Evolutionary conservation across 495 filamentous ascomycete genomes (phyloP).

Genomic region (Daldinia loculata): DNA sequence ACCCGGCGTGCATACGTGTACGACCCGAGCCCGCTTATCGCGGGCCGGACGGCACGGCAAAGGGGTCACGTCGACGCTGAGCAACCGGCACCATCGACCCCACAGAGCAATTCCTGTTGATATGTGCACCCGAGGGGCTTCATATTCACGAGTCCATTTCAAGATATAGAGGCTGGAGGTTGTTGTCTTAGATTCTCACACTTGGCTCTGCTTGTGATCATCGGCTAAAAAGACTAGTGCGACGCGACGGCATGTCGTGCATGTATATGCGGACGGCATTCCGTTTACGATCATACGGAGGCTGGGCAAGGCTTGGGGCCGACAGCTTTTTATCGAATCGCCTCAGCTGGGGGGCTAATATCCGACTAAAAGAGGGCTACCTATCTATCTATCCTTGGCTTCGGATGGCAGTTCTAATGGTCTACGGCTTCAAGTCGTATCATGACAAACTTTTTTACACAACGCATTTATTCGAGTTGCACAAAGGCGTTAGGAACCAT

Average conservation of each 20-base stretch:
- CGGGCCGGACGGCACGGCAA: neutral
- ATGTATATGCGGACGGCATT: neutral
- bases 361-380: too few species aligned
- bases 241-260: conserved; percentile 1
- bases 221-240: conserved; percentile 1
- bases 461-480: neutral
- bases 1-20: neutral
- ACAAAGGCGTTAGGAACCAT: neutral
- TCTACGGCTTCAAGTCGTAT: neutral
- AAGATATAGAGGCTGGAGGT: neutral
- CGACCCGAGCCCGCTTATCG: neutral
- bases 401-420: neutral
- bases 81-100: neutral
- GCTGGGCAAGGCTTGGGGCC: conserved; percentile 4
- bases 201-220: neutral
- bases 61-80: neutral
- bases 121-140: neutral
- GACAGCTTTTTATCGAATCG: neutral
- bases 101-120: neutral
- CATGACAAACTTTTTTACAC: neutral
- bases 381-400: neutral
- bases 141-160: neutral
- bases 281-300: neutral
- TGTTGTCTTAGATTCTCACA: neutral
- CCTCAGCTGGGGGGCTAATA: neutral